A percentile compares a stretch with the other conserved stretches of the same genome.
phyloP scores from a whole-genome alignment of 1,139 yeast genomes.

The Candida sp. region DNA sequence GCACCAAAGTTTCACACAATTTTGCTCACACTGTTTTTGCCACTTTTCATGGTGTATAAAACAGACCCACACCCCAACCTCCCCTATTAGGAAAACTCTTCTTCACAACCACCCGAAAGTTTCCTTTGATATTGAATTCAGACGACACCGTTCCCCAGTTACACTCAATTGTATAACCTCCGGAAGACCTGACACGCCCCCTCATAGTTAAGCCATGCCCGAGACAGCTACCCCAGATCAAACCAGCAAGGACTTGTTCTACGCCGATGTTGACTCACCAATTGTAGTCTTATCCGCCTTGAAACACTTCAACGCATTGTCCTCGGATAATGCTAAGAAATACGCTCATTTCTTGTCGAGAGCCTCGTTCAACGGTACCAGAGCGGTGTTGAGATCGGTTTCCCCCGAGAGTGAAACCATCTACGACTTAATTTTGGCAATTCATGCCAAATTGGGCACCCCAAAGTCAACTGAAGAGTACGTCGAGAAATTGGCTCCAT shows the following conservation, averaged over 20 bases:
- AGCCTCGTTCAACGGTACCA: slow-evolving; percentile 83
- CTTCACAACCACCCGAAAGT: no score
- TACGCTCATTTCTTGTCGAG: slow-evolving; percentile 86
- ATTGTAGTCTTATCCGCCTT: slow-evolving; percentile 46
- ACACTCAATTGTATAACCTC: background rate
- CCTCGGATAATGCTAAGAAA: slow-evolving; percentile 39
- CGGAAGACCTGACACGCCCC: background rate
- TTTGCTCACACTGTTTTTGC: no score
- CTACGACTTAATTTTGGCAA: slow-evolving; percentile 64
- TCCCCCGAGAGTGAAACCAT: slow-evolving; percentile 81
- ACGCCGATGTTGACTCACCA: slow-evolving; percentile 50
- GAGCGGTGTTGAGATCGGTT: slow-evolving; percentile 83
- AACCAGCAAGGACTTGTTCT: slow-evolving; percentile 20
- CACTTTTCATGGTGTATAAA: no score
- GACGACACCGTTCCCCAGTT: background rate
- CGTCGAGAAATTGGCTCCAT: slow-evolving; percentile 24
- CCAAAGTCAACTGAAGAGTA: slow-evolving; percentile 50
- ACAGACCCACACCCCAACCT: no score
- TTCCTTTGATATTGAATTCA: no score
- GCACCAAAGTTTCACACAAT: background rate
- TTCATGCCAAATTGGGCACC: slow-evolving; percentile 56
- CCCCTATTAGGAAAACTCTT: no score
- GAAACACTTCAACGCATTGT: slow-evolving; percentile 46
- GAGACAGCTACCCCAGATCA: slow-evolving; percentile 1
- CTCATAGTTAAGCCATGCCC: background rate